Base-by-base conservation (phyloP, 106 monocot species). In the Chionographis japonica region DNA sequence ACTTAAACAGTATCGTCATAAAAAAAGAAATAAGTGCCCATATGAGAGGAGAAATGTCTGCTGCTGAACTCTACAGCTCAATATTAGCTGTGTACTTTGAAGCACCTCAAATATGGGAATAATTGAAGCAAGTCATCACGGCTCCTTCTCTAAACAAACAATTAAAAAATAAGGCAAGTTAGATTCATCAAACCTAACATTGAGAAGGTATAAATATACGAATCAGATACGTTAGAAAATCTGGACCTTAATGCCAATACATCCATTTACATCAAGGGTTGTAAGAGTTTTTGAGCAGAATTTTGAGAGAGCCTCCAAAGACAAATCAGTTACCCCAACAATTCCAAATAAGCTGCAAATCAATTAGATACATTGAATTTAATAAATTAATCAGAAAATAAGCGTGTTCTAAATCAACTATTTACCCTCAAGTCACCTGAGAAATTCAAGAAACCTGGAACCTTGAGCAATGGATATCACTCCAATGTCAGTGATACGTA, bases 241-340 rank as follows among this genome's bases (percentile, higher is more conserved):
- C 3, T 37, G 54, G 39, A 95, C 95, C 95, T 89, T 92, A 57
- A 95, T 89, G 52, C 86, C 92, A 60, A 75, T 74, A 58, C 95
- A 95, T 59, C 95, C 95, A 78, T 95, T 91, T 55, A 95, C 91
- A 79, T 95, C 95, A 38, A 91, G 86, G 12, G 91, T 95, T 14
- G 83, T 84, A 40, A 95, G 86, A 40, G 81, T 84, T 35, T 55
- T 75, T 15, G 88, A 91, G 75, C 91, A 95, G 35, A 49, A 71
- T 35, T 72, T 68, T 8, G 89, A 88, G 37, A 95, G 78, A 54
- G 70, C 81, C 65, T 95, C 84, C 46, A 95, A 68, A 50, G 81
- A 82, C 52, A 52, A 35, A 79, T 91, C 95, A 56, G 95, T 95
- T 27, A 91, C 91, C 14, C 91, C 88, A 77, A 91, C 68, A 58